Evolutionary conservation across 164 flowering plant genomes (phyloP).

Genomic region (Vitis rotundifolia): DNA sequence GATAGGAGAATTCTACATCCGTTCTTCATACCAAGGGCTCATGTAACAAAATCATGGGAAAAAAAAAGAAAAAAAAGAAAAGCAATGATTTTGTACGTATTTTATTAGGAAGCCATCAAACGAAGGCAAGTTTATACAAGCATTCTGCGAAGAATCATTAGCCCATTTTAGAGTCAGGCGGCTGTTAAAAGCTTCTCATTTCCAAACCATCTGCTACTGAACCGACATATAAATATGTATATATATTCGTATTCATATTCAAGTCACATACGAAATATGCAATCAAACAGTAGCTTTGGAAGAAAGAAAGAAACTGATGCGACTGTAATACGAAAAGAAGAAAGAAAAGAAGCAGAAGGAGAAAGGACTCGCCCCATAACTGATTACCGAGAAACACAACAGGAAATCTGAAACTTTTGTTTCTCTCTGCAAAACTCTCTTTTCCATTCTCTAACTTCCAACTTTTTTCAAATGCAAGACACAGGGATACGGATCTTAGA

Average conservation of each 20-base stretch:
- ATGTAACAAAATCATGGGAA: background rate
- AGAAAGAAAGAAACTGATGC: background rate
- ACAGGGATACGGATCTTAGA: too few species aligned
- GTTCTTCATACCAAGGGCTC: too few species aligned
- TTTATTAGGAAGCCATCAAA: slow-evolving; percentile 6
- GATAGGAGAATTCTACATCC: too few species aligned
- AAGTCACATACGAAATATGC: background rate
- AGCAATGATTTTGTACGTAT: background rate
- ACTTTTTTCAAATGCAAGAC: too few species aligned
- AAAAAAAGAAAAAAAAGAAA: background rate
- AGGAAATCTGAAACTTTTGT: too few species aligned
- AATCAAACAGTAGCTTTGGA: background rate
- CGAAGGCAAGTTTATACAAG: background rate
- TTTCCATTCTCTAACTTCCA: too few species aligned
- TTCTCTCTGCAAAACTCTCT: too few species aligned
- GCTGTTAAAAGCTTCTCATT: slow-evolving; percentile 4
- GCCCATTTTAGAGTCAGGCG: background rate
- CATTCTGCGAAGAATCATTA: background rate
- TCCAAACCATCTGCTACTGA: background rate
- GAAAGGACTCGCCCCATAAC: too few species aligned
- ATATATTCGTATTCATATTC: background rate
- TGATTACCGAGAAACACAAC: too few species aligned
- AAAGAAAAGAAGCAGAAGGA: background rate
- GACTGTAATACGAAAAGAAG: background rate
- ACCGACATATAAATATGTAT: background rate